Conservation (phyloP, 140 eudicot genomes). For the Oenanthe javanica region DNA sequence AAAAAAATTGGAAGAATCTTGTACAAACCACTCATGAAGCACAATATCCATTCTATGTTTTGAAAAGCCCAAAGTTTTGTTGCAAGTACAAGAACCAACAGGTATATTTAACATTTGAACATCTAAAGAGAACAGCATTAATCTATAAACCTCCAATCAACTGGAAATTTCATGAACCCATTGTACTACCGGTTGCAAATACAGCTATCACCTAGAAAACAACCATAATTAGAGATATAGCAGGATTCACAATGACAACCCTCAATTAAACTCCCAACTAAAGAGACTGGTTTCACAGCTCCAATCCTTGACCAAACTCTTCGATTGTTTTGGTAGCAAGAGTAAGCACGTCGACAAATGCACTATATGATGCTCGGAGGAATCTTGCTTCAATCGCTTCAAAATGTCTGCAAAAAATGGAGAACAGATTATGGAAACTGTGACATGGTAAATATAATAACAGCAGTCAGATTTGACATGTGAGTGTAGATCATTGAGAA, state of each 20-base stretch:
- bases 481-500: neutral
- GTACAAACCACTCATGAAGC: neutral
- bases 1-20: too few species aligned
- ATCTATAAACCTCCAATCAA: neutral
- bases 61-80: neutral
- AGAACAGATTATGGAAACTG: neutral
- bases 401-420: conserved; percentile 40
- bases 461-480: neutral
- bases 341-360: conserved; percentile 44
- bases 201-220: conserved; percentile 2
- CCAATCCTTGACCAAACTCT: conserved; percentile 31
- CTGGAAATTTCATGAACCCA: neutral
- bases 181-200: neutral
- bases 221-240: neutral
- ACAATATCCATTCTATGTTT: neutral
- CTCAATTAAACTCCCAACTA: conserved; percentile 19
- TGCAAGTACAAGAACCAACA: neutral
- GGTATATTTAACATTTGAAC: neutral
- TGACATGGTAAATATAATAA: neutral
- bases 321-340: conserved; percentile 61
- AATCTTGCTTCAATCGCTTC: conserved; percentile 88
- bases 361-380: conserved; percentile 78
- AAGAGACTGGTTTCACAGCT: conserved; percentile 3
- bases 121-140: neutral
- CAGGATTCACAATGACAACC: conserved; percentile 11